phyloP scores from a whole-genome alignment of 2,329 filamentous ascomycete genomes.

The Phialemonium atrogriseum region DNA sequence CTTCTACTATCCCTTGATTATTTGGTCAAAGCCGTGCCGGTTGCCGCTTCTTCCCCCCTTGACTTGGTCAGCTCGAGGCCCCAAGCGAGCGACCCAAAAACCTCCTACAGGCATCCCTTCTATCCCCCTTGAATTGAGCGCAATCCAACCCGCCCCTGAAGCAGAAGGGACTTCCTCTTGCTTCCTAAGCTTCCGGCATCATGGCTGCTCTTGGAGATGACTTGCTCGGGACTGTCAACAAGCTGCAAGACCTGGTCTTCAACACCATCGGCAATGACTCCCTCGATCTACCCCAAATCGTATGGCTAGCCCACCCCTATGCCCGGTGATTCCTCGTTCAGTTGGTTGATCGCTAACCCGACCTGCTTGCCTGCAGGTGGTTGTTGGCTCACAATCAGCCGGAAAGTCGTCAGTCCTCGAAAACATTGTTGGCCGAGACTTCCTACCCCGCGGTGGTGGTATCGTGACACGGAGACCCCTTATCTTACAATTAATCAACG shows the following conservation, averaged over 20 bases:
- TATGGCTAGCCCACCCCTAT: slow-evolving; percentile 50
- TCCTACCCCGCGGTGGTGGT: slow-evolving; percentile 89
- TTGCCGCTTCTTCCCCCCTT: slow-evolving; percentile 2
- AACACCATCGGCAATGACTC: slow-evolving; percentile 99
- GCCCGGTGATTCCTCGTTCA: slow-evolving; percentile 3
- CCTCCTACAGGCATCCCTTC: not conserved
- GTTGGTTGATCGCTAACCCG: slow-evolving; percentile 7
- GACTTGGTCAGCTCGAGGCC: not conserved
- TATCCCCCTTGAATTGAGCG: not conserved
- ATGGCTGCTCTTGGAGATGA: slow-evolving; percentile 97
- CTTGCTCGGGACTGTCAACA: slow-evolving; percentile 91
- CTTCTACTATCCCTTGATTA: not conserved
- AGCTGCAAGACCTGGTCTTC: slow-evolving; percentile 96
- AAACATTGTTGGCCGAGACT: slow-evolving; percentile 97
- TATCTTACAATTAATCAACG: slow-evolving; percentile 97
- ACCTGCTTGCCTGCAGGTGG: slow-evolving; percentile 56
- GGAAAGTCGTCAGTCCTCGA: slow-evolving; percentile 98
- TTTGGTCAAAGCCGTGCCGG: slow-evolving; percentile 3
- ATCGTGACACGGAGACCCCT: slow-evolving; percentile 92
- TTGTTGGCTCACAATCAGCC: slow-evolving; percentile 95
- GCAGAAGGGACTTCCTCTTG: too few relatives aligned
- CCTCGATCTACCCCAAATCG: slow-evolving; percentile 94
- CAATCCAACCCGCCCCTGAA: too few relatives aligned
- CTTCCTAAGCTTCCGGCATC: slow-evolving; percentile 14
- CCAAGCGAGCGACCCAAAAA: slow-evolving; percentile 1